phyloP scores from a whole-genome alignment of 2,329 filamentous ascomycete genomes.

The Calonectria hawksworthii region DNA sequence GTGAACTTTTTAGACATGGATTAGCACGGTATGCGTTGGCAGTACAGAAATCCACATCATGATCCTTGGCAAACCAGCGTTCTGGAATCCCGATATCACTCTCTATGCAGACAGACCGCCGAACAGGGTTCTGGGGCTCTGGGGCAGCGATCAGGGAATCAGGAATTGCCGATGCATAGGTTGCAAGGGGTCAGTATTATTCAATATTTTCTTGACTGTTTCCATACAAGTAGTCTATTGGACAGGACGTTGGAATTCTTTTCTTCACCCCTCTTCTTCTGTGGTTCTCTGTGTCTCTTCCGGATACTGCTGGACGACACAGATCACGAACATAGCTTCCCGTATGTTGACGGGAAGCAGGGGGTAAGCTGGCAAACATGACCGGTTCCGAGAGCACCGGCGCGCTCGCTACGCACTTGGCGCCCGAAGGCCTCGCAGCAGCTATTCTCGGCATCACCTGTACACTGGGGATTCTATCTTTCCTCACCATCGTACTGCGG shows the following conservation, averaged over 20 bases:
- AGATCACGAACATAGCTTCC: background rate
- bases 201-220: background rate
- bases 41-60: background rate
- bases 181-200: background rate
- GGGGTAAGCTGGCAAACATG: background rate
- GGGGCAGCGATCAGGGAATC: background rate
- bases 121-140: background rate
- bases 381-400: background rate
- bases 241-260: no score
- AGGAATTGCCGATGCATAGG: background rate
- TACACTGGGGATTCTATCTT: background rate
- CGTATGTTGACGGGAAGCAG: background rate
- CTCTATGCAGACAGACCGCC: background rate
- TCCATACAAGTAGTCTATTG: background rate
- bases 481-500: background rate
- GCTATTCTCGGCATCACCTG: conserved; percentile 1
- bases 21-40: background rate
- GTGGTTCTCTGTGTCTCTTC: background rate
- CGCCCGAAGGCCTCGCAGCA: background rate
- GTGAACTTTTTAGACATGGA: no score
- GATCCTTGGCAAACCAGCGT: background rate
- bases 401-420: background rate
- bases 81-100: background rate
- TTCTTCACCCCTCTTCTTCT: background rate
- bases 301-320: background rate